phyloP scores from a whole-genome alignment of 2,329 filamentous ascomycete species.

The Aspergillus pseudonomiae region DNA sequence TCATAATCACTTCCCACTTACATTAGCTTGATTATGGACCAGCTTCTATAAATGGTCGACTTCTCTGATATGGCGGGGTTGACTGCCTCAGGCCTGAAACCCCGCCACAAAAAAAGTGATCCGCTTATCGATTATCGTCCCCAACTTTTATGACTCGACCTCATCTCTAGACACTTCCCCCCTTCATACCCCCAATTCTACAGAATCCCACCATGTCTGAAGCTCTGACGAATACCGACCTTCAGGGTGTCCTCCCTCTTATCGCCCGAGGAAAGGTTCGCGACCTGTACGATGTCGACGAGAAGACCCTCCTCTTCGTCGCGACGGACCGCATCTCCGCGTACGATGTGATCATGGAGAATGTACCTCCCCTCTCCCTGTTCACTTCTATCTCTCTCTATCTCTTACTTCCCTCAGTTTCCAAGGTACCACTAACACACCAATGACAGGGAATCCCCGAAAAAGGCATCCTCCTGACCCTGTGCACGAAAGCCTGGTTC shows the following conservation, averaged over 20 bases:
- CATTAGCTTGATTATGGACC: neutral
- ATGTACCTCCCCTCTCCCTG: conserved; percentile 55
- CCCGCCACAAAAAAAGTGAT: neutral
- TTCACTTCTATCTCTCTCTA: neutral
- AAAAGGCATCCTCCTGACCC: conserved; percentile 69
- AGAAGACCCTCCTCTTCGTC: conserved; percentile 75
- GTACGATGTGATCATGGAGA: conserved; percentile 88
- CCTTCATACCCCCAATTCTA: neutral
- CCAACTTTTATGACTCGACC: conserved; percentile 2
- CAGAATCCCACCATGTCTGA: conserved; percentile 34
- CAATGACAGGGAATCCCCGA: conserved; percentile 62
- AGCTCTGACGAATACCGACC: conserved; percentile 46
- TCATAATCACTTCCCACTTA: neutral
- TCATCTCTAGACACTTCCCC: neutral
- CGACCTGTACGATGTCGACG: conserved; percentile 75
- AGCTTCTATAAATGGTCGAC: neutral
- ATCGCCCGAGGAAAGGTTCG: conserved; percentile 74
- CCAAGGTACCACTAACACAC: conserved; percentile 24
- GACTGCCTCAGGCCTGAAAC: neutral
- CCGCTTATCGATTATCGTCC: conserved; percentile 4
- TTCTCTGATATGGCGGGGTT: neutral
- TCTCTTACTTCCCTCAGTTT: conserved; percentile 43
- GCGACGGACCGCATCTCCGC: conserved; percentile 91
- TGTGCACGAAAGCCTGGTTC: conserved; percentile 72
- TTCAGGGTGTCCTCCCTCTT: conserved; percentile 49